Base-by-base conservation (phyloP, 2,329 filamentous ascomycete species). In the Cercospora sojina region DNA sequence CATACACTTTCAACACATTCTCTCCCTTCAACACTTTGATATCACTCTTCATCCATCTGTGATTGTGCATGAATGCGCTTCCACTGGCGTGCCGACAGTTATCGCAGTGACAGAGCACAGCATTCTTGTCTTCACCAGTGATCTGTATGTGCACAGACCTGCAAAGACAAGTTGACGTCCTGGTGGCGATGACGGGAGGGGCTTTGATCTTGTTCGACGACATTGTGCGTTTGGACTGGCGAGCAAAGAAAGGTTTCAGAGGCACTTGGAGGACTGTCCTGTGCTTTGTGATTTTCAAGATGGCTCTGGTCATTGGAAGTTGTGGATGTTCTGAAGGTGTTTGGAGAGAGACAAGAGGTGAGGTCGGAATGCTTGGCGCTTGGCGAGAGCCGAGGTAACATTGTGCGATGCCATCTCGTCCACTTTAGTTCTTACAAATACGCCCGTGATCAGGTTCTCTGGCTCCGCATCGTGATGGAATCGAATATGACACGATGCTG, bases 41-140 rank as follows among this genome's bases (percentile, higher is more conserved):
- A 5, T 70, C 60, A 20, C 70, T 62, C n/a, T 75, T 70, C 56
- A 70, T 69, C 63, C 74, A 70, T 43, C 75, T 71, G 31, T 74
- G 69, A 55, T 77, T 77, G 65, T 77, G 70, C 51, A 69, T 71
- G 64, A 75, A 77, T 7, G 73, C 64, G 35, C 70, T 72, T 9
- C 74, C 73, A 27, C 43, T 64, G 25, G 69, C 64, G 47, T 68
- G 63, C n/a, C 70, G 68, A 60, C 73, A 75, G 35, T 75, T 74
- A 62, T 56, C 57, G 67, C 75, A 77, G 57, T 76, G 74, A 65
- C 74, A 76, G 2, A 76, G 69, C 3, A 76, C 73, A 4, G 73
- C 67, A 35, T 72, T 71, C 64, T 76, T 76, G 59, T 74, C 73
- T 35, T 68, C 62, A 35, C 75, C 75, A 2, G 67, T 72, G 27